Evolutionary conservation across 202 grass and related monocot species (phyloP), one percentile per base, ranked within the genome.

Genomic region (Dendrocalamus latiflorus): DNA sequence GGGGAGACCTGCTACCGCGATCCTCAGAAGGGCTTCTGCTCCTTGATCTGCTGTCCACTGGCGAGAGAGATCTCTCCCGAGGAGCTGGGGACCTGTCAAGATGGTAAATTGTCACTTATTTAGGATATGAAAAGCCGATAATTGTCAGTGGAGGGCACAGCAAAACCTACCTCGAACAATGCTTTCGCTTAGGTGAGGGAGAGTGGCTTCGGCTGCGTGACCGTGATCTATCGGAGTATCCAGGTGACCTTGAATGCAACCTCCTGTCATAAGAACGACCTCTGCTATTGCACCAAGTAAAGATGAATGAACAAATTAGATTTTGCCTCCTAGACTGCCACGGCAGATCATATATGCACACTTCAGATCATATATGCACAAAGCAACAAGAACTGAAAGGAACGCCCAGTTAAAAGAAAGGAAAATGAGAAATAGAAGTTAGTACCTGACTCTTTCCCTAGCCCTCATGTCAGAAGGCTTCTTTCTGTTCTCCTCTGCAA

Each of bases 401-500:
- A 33, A 57, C 49, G 24, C 9, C 22, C 10, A 48, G 58, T 80
- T 13, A 11, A 49, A 42, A 26, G 76, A 28, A 57, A 65, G 41
- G 11, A 26, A 33, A 2, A 78, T 47, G 42, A 66, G 20, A 60
- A 45, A 51, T 24, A 15, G 56, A 36, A 20, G 12, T 12, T 3
- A 7, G 6, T 85, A 98, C 95, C 90, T 85, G n/a, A 72, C 51
- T 87, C 86, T 80, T 44, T 91, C 92, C 80, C 92, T 88, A 28
- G 79, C 4, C 56, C 89, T 92, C 95, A 98, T 98, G 39, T 94
- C 90, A 79, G 25, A 11, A 38, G 95, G 95, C 25, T 91, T 94
- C 87, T 94, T 98, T 72, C 95, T 91, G 83, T 94, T 93, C 42
- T 98, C 95, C 82, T 98, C 89, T 55, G 95, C 95, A 91, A 93